These are phyloP conservation scores for Evernia prunastri DNA, from an alignment of 495 filamentous ascomycete genomes.

Conservation along the genomic window DNA sequence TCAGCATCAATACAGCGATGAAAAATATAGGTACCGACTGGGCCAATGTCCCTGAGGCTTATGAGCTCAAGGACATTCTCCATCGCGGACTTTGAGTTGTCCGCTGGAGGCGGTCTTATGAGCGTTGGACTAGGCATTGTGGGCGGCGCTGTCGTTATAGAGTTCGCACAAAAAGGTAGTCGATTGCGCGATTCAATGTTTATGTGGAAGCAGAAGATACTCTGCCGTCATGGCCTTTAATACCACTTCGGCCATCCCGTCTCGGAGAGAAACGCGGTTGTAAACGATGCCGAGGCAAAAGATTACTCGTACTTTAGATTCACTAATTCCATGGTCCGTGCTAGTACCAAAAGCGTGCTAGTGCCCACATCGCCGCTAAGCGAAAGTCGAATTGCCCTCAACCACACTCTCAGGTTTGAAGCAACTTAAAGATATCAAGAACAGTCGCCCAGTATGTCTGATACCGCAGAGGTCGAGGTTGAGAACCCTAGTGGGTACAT, in stretches of 20 bases:
- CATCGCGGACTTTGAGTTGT: conserved; percentile 68
- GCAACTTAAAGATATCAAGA: neutral
- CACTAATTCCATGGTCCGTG: too few species aligned
- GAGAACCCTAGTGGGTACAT: conserved; percentile 63
- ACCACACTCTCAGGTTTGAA: neutral
- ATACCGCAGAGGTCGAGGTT: conserved; percentile 90
- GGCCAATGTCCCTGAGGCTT: conserved; percentile 69
- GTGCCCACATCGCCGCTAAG: conserved; percentile 12
- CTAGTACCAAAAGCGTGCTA: conserved; percentile 1
- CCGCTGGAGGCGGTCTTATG: conserved; percentile 64
- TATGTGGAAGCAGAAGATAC: neutral
- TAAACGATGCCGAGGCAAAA: conserved; percentile 11
- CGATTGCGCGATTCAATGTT: neutral
- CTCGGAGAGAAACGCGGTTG: neutral
- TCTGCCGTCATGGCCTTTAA: neutral
- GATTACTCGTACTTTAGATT: conserved; percentile 6
- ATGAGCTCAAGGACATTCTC: conserved; percentile 87
- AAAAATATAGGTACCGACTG: conserved; percentile 43
- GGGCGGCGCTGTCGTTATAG: neutral
- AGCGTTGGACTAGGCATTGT: conserved; percentile 51
- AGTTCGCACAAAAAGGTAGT: neutral
- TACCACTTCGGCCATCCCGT: neutral
- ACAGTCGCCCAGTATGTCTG: conserved; percentile 69
- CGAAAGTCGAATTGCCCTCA: conserved; percentile 7
- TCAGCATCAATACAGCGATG: neutral